phyloP scores from a whole-genome alignment of 164 flowering plant species.

The Buxus sempervirens region DNA sequence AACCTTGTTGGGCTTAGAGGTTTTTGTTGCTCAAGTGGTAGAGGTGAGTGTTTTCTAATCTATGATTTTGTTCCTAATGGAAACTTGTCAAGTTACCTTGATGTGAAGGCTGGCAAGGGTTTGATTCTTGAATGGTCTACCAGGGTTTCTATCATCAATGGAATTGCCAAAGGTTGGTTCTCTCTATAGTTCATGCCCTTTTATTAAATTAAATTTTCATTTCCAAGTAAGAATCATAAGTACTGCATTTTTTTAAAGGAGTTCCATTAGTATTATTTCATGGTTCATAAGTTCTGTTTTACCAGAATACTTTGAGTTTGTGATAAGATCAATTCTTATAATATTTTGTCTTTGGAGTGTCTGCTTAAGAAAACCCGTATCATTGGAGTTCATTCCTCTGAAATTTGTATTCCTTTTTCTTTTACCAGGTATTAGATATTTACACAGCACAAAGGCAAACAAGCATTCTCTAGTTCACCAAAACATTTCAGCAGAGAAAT shows the following conservation, averaged over 20 bases:
- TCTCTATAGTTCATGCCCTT: not conserved
- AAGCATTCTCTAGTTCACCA: constrained; percentile 48
- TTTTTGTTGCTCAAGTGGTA: constrained; percentile 51
- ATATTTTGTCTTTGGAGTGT: too few species aligned
- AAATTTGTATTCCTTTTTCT: too few species aligned
- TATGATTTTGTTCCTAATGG: constrained; percentile 57
- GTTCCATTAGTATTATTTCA: too few species aligned
- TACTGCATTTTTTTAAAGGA: too few species aligned
- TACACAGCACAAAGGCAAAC: constrained; percentile 35
- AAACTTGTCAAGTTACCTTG: constrained; percentile 46
- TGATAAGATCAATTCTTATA: too few species aligned
- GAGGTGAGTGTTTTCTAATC: constrained; percentile 57
- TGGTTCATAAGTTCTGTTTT: too few species aligned
- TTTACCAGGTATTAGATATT: constrained; percentile 37
- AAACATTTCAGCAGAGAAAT: constrained; percentile 45
- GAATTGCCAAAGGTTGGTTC: constrained; percentile 59
- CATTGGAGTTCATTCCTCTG: too few species aligned
- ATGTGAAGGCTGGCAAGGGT: constrained; percentile 33
- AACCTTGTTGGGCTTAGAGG: constrained; percentile 51
- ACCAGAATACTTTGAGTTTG: too few species aligned
- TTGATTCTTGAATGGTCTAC: constrained; percentile 50
- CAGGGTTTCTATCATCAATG: constrained; percentile 48
- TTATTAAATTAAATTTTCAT: not conserved
- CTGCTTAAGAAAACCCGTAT: too few species aligned
- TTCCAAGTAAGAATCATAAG: too few species aligned